Percentiles rank a stretch among this genome's conserved stretches.
Conservation (phyloP, 306 rosid species). For the Argentina anserina region DNA sequence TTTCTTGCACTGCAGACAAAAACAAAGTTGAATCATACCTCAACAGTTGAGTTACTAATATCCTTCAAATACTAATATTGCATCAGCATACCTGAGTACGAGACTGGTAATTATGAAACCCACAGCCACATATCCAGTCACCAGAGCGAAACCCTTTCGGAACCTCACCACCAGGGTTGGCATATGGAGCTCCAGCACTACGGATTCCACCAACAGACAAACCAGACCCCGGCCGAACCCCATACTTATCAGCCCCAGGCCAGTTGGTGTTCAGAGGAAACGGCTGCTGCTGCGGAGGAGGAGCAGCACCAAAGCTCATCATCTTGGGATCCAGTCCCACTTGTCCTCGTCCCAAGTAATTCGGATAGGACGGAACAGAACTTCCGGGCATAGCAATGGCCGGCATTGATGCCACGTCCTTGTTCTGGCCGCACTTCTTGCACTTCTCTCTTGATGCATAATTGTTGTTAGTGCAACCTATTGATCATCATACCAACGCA, state of each 20-base stretch:
- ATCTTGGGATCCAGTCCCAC: slow-evolving; percentile 66
- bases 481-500: slow-evolving; percentile 42
- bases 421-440: slow-evolving; percentile 94
- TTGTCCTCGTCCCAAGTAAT: slow-evolving; percentile 61
- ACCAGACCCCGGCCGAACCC: slow-evolving; percentile 46
- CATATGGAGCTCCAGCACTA: slow-evolving; percentile 48
- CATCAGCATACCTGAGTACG: slow-evolving; percentile 67
- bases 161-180: slow-evolving; percentile 42
- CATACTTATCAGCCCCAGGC: slow-evolving; percentile 62
- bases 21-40: slow-evolving; percentile 32
- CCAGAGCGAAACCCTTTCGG: slow-evolving; percentile 90
- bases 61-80: not conserved
- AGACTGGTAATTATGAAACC: slow-evolving; percentile 91
- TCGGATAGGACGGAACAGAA: slow-evolving; percentile 69
- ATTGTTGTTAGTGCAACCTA: slow-evolving; percentile 99
- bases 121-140: slow-evolving; percentile 91
- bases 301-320: slow-evolving; percentile 58
- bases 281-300: slow-evolving; percentile 39
- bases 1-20: slow-evolving; percentile 80
- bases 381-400: slow-evolving; percentile 79
- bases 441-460: slow-evolving; percentile 99
- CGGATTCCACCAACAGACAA: slow-evolving; percentile 57
- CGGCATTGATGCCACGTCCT: slow-evolving; percentile 94
- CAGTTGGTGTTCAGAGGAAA: slow-evolving; percentile 57
- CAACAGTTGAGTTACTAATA: slow-evolving; percentile 9